A percentile compares a stretch with the other conserved stretches of the same genome.
These are phyloP conservation scores for Mortierella alpina DNA, from an alignment of 192 early-diverging fungal genomes.

Conservation along the genomic window DNA sequence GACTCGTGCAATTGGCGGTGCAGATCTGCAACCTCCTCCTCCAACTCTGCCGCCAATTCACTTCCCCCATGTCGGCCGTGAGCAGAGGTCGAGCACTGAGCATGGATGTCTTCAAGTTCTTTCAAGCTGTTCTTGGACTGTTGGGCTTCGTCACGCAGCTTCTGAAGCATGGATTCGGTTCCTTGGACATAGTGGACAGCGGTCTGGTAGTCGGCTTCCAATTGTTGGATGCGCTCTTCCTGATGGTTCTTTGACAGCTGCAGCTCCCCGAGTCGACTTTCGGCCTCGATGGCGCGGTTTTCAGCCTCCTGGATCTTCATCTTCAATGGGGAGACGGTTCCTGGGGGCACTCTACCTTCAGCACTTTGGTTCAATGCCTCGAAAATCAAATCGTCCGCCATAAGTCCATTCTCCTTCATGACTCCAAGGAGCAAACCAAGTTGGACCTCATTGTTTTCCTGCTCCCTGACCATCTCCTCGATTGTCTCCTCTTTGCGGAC, in stretches of 20 bases:
- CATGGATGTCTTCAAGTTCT: constrained; percentile 6
- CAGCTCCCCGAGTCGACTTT: constrained; percentile 22
- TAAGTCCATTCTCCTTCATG: constrained; percentile 56
- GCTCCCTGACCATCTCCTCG: constrained; percentile 49
- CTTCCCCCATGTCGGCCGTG: neutral
- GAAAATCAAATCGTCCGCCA: constrained; percentile 36
- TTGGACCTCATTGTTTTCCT: constrained; percentile 63
- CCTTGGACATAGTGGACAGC: constrained; percentile 48
- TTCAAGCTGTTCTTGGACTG: constrained; percentile 11
- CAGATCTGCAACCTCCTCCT: constrained; percentile 34
- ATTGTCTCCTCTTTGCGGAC: constrained; percentile 56
- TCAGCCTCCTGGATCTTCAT: constrained; percentile 23
- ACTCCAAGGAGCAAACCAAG: constrained; percentile 60
- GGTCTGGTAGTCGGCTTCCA: constrained; percentile 57
- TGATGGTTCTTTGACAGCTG: constrained; percentile 9
- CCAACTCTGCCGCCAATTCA: constrained; percentile 12
- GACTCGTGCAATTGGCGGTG: constrained; percentile 32
- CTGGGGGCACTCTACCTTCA: neutral
- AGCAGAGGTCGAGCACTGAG: neutral
- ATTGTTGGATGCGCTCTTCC: constrained; percentile 42
- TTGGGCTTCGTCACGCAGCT: constrained; percentile 43
- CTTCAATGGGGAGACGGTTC: constrained; percentile 3
- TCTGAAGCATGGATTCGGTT: constrained; percentile 43
- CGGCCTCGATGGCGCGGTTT: constrained; percentile 28
- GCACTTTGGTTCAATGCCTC: constrained; percentile 21